Evolutionary conservation across 2,329 filamentous ascomycete species (phyloP).

Genomic region (Fusarium sp.): DNA sequence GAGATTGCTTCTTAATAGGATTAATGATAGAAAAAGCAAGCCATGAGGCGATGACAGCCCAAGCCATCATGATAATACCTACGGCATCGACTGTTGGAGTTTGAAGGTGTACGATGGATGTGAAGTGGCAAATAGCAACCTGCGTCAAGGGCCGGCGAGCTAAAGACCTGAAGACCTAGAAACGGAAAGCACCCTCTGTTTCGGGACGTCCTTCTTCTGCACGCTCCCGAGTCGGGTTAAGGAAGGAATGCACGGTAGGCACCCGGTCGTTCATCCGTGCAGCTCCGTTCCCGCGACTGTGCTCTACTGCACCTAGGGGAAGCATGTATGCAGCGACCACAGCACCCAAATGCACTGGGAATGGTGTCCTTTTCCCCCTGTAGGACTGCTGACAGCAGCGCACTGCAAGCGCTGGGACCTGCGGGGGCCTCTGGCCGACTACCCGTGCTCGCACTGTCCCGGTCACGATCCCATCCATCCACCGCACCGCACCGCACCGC

Average conservation of each 20-base stretch:
- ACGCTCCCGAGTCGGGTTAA: conserved; percentile 15
- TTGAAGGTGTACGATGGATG: conserved; percentile 17
- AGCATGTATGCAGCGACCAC: conserved; percentile 7
- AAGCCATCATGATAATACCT: conserved; percentile 8
- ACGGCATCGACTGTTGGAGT: background rate
- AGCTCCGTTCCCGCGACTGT: conserved; percentile 21
- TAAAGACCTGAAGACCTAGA: conserved; percentile 17
- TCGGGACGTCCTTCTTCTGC: conserved; percentile 27
- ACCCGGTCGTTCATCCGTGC: conserved; percentile 15
- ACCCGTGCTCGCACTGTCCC: conserved; percentile 16
- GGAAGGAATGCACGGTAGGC: conserved; percentile 11
- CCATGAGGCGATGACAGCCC: conserved; percentile 22
- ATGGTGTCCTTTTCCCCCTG: conserved; percentile 5
- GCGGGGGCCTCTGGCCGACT: conserved; percentile 4
- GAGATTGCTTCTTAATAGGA: background rate
- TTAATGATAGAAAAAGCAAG: background rate
- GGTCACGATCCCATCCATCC: conserved; percentile 12
- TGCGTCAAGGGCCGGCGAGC: conserved; percentile 1
- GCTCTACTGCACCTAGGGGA: conserved; percentile 17
- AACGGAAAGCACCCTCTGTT: conserved; percentile 37
- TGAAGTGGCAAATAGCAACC: conserved; percentile 36
- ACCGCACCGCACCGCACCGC: background rate
- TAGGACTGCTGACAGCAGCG: conserved; percentile 40
- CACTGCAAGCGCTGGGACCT: conserved; percentile 30
- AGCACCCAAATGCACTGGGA: conserved; percentile 14